These are phyloP conservation scores for Exophiala alcalophila DNA, from an alignment of 2,329 filamentous ascomycete genomes.

Conservation along the genomic window DNA sequence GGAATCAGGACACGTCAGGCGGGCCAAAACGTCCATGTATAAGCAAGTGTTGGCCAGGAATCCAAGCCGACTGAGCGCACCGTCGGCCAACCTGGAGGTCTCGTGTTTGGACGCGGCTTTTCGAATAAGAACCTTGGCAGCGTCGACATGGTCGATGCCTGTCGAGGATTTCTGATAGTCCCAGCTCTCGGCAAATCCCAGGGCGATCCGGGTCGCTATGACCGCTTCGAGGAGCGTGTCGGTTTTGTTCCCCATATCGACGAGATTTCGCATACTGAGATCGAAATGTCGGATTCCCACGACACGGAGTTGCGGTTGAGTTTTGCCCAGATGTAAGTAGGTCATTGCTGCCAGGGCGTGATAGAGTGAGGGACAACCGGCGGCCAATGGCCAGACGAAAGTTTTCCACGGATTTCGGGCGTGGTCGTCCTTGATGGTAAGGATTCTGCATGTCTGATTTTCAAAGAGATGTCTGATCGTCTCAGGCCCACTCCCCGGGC, in stretches of 20 bases:
- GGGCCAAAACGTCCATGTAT: slow-evolving; percentile 69
- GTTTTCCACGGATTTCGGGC: slow-evolving; percentile 17
- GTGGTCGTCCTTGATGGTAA: slow-evolving; percentile 22
- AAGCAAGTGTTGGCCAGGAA: slow-evolving; percentile 69
- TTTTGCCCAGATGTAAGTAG: slow-evolving; percentile 8
- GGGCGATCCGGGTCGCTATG: slow-evolving; percentile 14
- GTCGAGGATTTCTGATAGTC: slow-evolving; percentile 12
- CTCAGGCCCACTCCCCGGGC: slow-evolving; percentile 1
- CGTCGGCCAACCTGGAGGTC: slow-evolving; percentile 16
- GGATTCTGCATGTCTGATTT: slow-evolving; percentile 9
- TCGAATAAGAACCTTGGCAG: slow-evolving; percentile 8
- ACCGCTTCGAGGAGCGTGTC: slow-evolving; percentile 1
- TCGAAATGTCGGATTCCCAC: slow-evolving; percentile 15
- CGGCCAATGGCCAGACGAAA: slow-evolving; percentile 17
- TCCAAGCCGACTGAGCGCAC: slow-evolving; percentile 35
- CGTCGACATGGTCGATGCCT: slow-evolving; percentile 16
- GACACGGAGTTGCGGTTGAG: slow-evolving; percentile 10
- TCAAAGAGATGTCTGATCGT: slow-evolving; percentile 16
- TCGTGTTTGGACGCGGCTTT: slow-evolving; percentile 39
- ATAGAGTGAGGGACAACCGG: slow-evolving; percentile 11
- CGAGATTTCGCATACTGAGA: slow-evolving; percentile 3
- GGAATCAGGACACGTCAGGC: slow-evolving; percentile 61
- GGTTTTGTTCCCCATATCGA: neutral
- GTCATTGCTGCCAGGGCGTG: slow-evolving; percentile 22
- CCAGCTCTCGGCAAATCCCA: slow-evolving; percentile 16